phyloP scores from a whole-genome alignment of 371 early-diverging fungal species.

The Syncephalastrum contaminatum region DNA sequence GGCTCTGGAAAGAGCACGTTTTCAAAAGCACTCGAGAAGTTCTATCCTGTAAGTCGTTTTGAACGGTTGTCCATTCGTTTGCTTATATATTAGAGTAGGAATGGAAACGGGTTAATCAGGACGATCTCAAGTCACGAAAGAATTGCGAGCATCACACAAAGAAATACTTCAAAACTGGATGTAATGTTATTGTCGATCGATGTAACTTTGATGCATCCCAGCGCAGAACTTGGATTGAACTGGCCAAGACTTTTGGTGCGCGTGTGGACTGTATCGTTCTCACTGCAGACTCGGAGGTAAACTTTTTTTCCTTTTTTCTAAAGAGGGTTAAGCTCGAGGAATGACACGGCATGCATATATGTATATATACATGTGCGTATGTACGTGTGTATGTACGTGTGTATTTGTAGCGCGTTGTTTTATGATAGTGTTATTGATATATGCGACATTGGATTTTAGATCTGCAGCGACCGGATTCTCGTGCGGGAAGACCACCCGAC shows the following conservation, averaged over 20 bases:
- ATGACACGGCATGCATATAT: no score
- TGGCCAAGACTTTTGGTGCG: constrained; percentile 57
- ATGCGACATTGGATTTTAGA: constrained; percentile 14
- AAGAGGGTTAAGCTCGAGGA: neutral
- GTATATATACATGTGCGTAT: no score
- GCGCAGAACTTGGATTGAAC: constrained; percentile 68
- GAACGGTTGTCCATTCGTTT: no score
- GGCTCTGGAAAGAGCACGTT: constrained; percentile 73
- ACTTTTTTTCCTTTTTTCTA: neutral
- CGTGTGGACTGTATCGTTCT: constrained; percentile 73
- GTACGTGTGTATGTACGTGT: no score
- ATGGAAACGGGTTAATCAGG: constrained; percentile 62
- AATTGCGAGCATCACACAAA: constrained; percentile 54
- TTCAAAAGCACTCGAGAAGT: constrained; percentile 43
- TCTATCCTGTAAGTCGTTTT: constrained; percentile 11
- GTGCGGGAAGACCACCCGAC: constrained; percentile 69
- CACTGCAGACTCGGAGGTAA: constrained; percentile 54
- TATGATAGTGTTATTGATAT: neutral
- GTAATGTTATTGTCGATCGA: constrained; percentile 72
- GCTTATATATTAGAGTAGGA: no score
- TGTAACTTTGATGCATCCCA: constrained; percentile 77
- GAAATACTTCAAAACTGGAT: constrained; percentile 40
- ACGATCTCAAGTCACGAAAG: constrained; percentile 65
- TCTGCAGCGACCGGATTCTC: constrained; percentile 62
- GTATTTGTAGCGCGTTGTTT: neutral